phyloP scores from a whole-genome alignment of 139 green algal species.

The Chlorella sorokiniana region DNA sequence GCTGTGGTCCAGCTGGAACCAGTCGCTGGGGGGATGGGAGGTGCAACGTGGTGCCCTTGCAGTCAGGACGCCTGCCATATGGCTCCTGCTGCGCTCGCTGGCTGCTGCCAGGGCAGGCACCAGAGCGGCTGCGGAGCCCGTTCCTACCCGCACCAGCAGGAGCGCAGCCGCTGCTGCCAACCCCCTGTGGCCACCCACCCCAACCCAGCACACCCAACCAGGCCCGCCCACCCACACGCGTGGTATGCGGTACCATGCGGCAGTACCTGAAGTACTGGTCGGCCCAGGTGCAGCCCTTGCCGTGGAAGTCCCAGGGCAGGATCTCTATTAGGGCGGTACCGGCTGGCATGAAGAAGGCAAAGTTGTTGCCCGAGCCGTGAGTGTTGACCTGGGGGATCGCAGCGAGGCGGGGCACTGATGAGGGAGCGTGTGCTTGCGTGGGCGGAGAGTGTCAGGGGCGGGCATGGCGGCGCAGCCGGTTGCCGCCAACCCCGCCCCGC shows the following conservation, averaged over 20 bases:
- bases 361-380: neutral
- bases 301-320: conserved; percentile 18
- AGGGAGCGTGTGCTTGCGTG: neutral
- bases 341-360: conserved; percentile 1
- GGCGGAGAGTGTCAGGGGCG: neutral
- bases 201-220: neutral
- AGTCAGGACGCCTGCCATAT: too few species aligned
- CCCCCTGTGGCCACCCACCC: neutral
- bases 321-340: neutral
- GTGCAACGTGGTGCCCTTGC: neutral
- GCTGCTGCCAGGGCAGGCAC: too few species aligned
- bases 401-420: neutral
- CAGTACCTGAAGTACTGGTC: neutral
- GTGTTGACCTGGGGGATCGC: neutral
- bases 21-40: neutral
- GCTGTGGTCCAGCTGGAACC: neutral
- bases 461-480: neutral
- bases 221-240: neutral
- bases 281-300: conserved; percentile 2
- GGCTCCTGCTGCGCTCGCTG: too few species aligned
- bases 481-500: too few species aligned
- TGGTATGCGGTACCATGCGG: neutral
- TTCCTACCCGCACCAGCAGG: too few species aligned
- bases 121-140: too few species aligned
- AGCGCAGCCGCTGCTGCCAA: too few species aligned